Percentiles rank a stretch among this genome's conserved stretches.
These are phyloP conservation scores for Metschnikowia shivogae DNA, from an alignment of 805 yeast genomes.

Conservation along the genomic window DNA sequence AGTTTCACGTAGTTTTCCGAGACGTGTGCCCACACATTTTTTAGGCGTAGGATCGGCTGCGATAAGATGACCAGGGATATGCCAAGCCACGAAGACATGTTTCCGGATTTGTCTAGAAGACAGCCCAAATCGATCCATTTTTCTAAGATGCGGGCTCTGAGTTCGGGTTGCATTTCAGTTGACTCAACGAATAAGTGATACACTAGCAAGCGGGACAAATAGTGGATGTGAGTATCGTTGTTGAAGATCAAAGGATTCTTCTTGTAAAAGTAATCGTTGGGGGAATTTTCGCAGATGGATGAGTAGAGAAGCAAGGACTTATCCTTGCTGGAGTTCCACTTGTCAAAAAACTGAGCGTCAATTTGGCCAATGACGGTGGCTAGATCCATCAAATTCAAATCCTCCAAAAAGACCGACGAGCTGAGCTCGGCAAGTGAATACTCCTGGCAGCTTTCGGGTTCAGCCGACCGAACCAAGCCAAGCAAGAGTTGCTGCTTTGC, in stretches of 20 bases:
- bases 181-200: conserved; percentile 63
- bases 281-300: conserved; percentile 25
- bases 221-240: conserved; percentile 63
- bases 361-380: conserved; percentile 64
- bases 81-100: conserved; percentile 93
- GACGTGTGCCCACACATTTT: conserved; percentile 71
- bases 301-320: conserved; percentile 66
- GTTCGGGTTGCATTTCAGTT: conserved; percentile 26
- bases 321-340: conserved; percentile 81
- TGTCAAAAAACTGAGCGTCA: conserved; percentile 56
- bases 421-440: conserved; percentile 27
- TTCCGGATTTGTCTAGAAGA: conserved; percentile 72
- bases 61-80: conserved; percentile 81
- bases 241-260: conserved; percentile 78
- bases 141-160: conserved; percentile 62
- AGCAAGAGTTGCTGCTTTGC: conserved; percentile 43
- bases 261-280: conserved; percentile 35
- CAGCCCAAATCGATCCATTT: conserved; percentile 88
- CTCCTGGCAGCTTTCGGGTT: not conserved
- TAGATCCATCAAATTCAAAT: conserved; percentile 46
- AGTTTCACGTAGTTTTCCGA: conserved; percentile 54
- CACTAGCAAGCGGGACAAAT: conserved; percentile 64
- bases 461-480: conserved; percentile 16
- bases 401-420: conserved; percentile 50
- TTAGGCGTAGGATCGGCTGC: conserved; percentile 71